Percentiles rank a stretch among this genome's conserved stretches.
These are phyloP conservation scores for Colletotrichum australisinense DNA, from an alignment of 2,329 filamentous ascomycete genomes.

Conservation along the genomic window DNA sequence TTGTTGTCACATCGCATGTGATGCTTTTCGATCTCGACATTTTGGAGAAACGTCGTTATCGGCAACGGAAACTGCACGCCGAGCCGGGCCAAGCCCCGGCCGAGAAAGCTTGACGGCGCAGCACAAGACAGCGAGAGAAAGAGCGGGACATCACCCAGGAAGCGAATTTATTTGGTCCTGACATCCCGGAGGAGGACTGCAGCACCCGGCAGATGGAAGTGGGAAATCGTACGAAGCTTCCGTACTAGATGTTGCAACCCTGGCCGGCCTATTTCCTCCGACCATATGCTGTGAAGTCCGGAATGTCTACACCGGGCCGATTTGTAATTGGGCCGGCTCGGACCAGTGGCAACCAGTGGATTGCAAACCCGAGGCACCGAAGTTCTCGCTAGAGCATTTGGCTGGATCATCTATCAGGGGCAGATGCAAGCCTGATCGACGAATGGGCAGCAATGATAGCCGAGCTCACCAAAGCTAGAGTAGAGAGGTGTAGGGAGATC, in stretches of 20 bases:
- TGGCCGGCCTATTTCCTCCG: not conserved
- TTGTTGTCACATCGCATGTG: not conserved
- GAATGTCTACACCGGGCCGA: not conserved
- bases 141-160: not conserved
- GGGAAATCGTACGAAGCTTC: not conserved
- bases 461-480: not conserved
- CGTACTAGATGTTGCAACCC: not conserved
- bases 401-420: not conserved
- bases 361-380: not conserved
- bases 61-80: not conserved
- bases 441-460: not conserved
- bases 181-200: not conserved
- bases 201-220: not conserved
- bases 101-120: constrained; percentile 17
- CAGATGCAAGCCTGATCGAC: not conserved
- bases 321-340: not conserved
- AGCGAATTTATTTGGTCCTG: not conserved
- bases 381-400: not conserved
- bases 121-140: not conserved
- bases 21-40: not conserved
- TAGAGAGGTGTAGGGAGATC: not conserved
- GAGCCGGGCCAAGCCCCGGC: constrained; percentile 18
- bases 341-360: not conserved
- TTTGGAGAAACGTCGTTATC: not conserved
- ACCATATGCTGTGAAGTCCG: not conserved